A percentile compares a stretch with the other conserved stretches of the same genome.
Conservation (phyloP, 1,284 basidiomycete genomes). For the Tilletia walkeri region DNA sequence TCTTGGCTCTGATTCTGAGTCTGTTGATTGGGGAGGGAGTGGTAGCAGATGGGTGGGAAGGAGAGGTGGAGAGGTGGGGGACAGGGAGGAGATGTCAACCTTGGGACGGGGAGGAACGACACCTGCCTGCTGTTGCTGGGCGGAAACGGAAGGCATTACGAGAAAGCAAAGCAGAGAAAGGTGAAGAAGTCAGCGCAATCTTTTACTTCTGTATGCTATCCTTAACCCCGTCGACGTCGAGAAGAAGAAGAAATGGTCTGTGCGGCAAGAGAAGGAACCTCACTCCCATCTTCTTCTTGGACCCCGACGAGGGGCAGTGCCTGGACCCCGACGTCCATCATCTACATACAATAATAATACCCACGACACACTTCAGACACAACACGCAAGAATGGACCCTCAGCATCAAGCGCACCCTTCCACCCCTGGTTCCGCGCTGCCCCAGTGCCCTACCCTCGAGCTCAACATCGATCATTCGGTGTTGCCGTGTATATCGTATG, state of each 20-base stretch:
- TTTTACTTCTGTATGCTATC: no score
- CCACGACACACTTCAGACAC: no score
- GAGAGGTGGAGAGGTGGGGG: neutral
- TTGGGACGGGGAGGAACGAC: constrained; percentile 7
- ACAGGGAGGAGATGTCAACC: neutral
- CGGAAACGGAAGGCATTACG: no score
- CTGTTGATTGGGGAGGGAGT: neutral
- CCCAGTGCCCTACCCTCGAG: no score
- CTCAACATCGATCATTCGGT: no score
- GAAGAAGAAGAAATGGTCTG: neutral
- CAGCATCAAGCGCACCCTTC: no score
- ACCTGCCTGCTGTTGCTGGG: neutral
- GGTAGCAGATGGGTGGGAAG: neutral
- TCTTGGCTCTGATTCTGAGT: neutral
- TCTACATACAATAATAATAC: no score
- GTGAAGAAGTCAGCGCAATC: neutral
- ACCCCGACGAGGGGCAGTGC: no score
- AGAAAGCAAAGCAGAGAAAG: neutral
- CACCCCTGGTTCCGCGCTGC: no score
- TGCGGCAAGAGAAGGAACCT: neutral
- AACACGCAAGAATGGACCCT: no score
- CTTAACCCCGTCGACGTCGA: neutral
- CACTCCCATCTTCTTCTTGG: neutral
- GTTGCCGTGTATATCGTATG: no score
- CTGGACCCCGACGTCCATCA: no score